Evolutionary conservation across 2,329 filamentous ascomycete genomes (phyloP).

Genomic region (Penicillium sp.): DNA sequence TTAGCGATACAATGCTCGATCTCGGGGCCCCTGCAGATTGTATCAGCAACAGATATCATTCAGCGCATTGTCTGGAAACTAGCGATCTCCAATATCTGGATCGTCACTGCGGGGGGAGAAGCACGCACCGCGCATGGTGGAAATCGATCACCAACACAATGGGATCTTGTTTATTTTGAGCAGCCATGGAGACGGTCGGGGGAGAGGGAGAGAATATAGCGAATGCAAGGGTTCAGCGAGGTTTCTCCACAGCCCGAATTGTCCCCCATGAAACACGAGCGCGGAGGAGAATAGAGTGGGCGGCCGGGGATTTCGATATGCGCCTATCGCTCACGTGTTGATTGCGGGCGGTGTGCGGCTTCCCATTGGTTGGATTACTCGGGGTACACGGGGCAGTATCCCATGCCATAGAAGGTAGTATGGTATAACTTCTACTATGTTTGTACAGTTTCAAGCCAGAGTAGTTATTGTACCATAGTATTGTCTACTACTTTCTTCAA

Average conservation of each 20-base stretch:
- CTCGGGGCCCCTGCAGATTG: constrained; percentile 76
- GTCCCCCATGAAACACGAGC: constrained; percentile 14
- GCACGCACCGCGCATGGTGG: constrained; percentile 68
- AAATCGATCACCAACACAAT: constrained; percentile 82
- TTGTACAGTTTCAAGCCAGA: not conserved
- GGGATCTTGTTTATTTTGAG: constrained; percentile 59
- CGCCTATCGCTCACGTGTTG: constrained; percentile 28
- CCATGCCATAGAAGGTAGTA: too few relatives aligned
- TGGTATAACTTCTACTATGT: too few relatives aligned
- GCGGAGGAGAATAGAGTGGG: not conserved
- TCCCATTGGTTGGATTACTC: too few relatives aligned
- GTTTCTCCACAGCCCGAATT: constrained; percentile 4
- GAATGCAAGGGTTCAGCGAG: not conserved
- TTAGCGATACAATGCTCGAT: constrained; percentile 89
- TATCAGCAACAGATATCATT: constrained; percentile 9
- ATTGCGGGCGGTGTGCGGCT: constrained; percentile 24
- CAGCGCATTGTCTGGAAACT: not conserved
- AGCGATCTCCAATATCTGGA: not conserved
- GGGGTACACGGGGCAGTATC: too few relatives aligned
- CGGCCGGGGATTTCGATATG: constrained; percentile 26
- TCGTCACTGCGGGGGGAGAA: not conserved
- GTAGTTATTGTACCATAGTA: too few relatives aligned
- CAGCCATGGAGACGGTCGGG: constrained; percentile 31
- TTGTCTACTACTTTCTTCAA: too few relatives aligned
- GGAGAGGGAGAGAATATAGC: constrained; percentile 1